Base-by-base conservation (phyloP, 2,329 filamentous ascomycete species). In the Pyrenophora seminiperda region DNA sequence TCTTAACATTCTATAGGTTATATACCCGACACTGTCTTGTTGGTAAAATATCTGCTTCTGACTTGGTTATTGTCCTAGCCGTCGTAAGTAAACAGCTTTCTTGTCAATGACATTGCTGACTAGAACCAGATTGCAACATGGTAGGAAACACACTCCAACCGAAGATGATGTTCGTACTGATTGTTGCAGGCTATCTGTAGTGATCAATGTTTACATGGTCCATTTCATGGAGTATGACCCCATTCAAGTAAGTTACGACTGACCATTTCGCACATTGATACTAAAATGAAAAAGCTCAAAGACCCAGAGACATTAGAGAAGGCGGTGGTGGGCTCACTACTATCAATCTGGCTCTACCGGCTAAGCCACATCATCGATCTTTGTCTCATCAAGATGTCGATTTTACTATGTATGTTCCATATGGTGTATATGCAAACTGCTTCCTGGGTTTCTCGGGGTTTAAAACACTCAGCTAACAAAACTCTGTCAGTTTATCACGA, bases 311-410 rank as follows among this genome's bases (percentile, higher is more conserved):
- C 44, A 1, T 62, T 53, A 19, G 40, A 46, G 11, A 27, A 39
- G 7, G 45, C 63, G 14, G 50, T 59, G 4, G 44, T 20, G 1
- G 56, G 56, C 13, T 32, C 44, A 2, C 47, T 67, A 2, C 53
- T 69, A 3, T 56, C 45, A 3, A 54, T 63, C 9, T 70, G 64
- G 64, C 57, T 67, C 7, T 70, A 71, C 47, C 60, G 68, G 15
- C 22, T 70, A 1, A 59, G 44, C 43, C 69, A 67, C 42, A 63
- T 70, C 38, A 47, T 70, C 47, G 50, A 62, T 29, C 59, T 68
- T 17, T 60, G 59, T 24, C 50, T 71, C 27, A 62, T 72, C 54
- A 72, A 72, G 41, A 58, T 59, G 17, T 70, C 67, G 7, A 72
- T 72, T 34, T 53, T 72, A 20, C 56, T 68, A 19, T 59, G 53